Conservation (phyloP, 1,284 basidiomycete genomes). For the Pseudozyma hubeiensis region DNA sequence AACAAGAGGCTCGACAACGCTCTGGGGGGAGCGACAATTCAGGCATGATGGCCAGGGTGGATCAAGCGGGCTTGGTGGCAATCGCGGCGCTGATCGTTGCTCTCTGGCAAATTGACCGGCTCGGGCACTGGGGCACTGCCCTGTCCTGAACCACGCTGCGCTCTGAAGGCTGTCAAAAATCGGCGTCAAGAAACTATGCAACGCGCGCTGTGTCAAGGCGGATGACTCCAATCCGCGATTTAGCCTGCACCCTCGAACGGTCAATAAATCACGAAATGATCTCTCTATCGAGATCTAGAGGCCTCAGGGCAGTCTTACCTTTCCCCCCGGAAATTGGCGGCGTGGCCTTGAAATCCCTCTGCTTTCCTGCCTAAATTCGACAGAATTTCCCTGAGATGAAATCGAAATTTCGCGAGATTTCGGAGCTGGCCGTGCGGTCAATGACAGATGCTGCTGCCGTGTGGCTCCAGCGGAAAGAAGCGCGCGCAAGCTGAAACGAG, state of each 20-base stretch:
- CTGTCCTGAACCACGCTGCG: neutral
- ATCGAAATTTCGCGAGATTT: constrained; percentile 18
- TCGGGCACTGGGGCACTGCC: constrained; percentile 3
- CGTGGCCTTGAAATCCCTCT: neutral
- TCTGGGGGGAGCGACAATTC: constrained; percentile 2
- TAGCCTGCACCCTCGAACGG: constrained; percentile 2
- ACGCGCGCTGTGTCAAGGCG: constrained; percentile 13
- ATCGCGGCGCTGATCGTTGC: constrained; percentile 20
- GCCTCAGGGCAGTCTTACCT: constrained; percentile 5
- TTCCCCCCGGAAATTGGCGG: neutral
- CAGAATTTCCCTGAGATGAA: constrained; percentile 13
- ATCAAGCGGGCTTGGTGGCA: constrained; percentile 27
- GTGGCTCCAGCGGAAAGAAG: neutral
- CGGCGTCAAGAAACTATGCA: constrained; percentile 5
- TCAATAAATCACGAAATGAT: constrained; percentile 1
- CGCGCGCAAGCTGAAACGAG: constrained; percentile 8
- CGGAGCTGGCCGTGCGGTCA: neutral
- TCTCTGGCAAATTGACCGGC: constrained; percentile 3
- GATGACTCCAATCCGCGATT: constrained; percentile 40
- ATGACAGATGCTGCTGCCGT: no score
- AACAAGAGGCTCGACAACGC: neutral
- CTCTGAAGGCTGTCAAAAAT: no score
- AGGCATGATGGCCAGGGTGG: neutral
- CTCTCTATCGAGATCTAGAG: neutral
- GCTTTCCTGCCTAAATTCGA: neutral